These are phyloP conservation scores for Exophiala xenobiotica DNA, from an alignment of 2,329 filamentous ascomycete species.

Conservation along the genomic window DNA sequence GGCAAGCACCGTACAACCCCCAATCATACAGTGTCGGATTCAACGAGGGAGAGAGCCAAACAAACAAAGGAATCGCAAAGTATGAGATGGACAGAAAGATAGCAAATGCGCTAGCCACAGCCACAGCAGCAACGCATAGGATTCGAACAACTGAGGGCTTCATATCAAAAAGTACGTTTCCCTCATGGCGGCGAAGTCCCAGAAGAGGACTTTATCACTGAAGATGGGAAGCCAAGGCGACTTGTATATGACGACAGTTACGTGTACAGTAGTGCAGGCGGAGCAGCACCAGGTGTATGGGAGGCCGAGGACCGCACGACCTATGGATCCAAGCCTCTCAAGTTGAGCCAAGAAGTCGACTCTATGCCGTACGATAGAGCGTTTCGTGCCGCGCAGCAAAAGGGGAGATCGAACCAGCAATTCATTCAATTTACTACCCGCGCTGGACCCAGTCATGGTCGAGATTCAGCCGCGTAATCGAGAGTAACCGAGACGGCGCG, in stretches of 20 bases:
- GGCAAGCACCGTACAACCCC: constrained; percentile 21
- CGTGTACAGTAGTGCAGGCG: too few relatives aligned
- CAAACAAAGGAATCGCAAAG: constrained; percentile 10
- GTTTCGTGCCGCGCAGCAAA: too few relatives aligned
- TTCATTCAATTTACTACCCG: too few relatives aligned
- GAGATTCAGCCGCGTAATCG: too few relatives aligned
- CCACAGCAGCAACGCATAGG: constrained; percentile 2
- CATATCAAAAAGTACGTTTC: constrained; percentile 4
- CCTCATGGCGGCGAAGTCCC: constrained; percentile 2
- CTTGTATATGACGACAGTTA: not conserved
- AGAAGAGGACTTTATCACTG: not conserved
- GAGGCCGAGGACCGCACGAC: too few relatives aligned
- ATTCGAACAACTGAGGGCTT: constrained; percentile 6
- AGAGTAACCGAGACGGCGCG: too few relatives aligned
- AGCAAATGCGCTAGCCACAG: not conserved
- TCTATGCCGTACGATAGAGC: too few relatives aligned
- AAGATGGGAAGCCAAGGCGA: not conserved
- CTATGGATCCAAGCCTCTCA: too few relatives aligned
- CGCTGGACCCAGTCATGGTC: too few relatives aligned
- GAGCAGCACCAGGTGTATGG: too few relatives aligned
- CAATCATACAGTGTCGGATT: constrained; percentile 18
- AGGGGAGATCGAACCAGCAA: too few relatives aligned
- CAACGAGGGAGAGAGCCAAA: constrained; percentile 17
- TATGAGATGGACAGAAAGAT: constrained; percentile 10
- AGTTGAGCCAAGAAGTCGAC: too few relatives aligned